These are phyloP conservation scores for Trametopsis cervina DNA, from an alignment of 768 basidiomycete genomes.

Conservation along the genomic window DNA sequence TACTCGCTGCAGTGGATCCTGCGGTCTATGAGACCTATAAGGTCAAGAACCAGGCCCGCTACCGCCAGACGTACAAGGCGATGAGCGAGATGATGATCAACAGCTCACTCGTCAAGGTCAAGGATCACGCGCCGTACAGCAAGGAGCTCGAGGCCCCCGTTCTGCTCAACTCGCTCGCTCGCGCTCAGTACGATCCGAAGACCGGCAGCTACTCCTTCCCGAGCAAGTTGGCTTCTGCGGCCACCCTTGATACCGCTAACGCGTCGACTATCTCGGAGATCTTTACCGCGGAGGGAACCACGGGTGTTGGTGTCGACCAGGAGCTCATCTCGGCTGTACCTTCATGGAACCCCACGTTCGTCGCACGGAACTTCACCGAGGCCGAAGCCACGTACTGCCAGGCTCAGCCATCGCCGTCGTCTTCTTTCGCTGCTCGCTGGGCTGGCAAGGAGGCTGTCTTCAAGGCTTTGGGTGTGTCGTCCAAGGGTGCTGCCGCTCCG, in stretches of 20 bases:
- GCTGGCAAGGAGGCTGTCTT: slow-evolving; percentile 96
- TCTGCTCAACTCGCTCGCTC: slow-evolving; percentile 87
- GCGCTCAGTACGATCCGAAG: slow-evolving; percentile 77
- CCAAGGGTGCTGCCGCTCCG: slow-evolving; percentile 88
- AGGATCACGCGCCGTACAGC: slow-evolving; percentile 85
- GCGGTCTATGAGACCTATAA: slow-evolving; percentile 75
- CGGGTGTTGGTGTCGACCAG: slow-evolving; percentile 88
- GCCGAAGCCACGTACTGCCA: slow-evolving; percentile 83
- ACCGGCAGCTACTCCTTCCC: slow-evolving; percentile 82
- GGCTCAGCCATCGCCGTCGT: slow-evolving; percentile 75
- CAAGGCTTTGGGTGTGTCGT: slow-evolving; percentile 87
- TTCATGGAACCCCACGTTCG: slow-evolving; percentile 80
- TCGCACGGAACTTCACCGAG: slow-evolving; percentile 89
- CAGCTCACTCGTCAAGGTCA: slow-evolving; percentile 90
- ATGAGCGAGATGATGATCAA: slow-evolving; percentile 96
- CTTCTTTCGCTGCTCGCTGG: slow-evolving; percentile 97
- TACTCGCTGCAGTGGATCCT: slow-evolving; percentile 79
- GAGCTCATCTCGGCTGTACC: slow-evolving; percentile 93
- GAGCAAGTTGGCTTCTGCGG: slow-evolving; percentile 46
- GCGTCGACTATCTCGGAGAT: slow-evolving; percentile 55
- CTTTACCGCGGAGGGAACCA: slow-evolving; percentile 39
- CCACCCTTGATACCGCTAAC: slow-evolving; percentile 56
- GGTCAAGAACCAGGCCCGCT: slow-evolving; percentile 56
- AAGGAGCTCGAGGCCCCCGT: slow-evolving; percentile 82
- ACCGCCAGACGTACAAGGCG: slow-evolving; percentile 71